Evolutionary conservation across 163 green algal species (phyloP), one percentile per base, ranked within the genome.

Genomic region (Scenedesmus sp.): DNA sequence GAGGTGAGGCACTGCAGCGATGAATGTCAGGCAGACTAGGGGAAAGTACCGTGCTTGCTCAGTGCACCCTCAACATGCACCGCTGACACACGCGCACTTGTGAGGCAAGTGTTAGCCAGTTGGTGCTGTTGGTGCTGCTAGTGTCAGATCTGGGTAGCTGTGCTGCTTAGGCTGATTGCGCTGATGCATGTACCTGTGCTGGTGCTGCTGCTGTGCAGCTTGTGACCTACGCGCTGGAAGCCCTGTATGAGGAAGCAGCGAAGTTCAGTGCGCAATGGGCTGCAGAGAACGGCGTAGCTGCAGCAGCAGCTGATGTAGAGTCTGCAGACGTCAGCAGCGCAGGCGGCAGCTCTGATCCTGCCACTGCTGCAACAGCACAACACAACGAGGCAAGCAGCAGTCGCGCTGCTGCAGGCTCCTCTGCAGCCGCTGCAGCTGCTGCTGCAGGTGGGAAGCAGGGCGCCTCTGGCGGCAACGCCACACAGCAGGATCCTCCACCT

Each of bases 211-310:
- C 55, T 87, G 56, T 67, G 18, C 20, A 86, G 46, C 23, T 86
- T 0, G 26, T 88, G 2, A 88, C 84, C 0, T 26, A 64, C 26
- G 84, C 84, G 5, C 8, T 88, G 23, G 23, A 26, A 57, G 84
- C 84, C 34, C 26, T 88, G 59, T 88, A 88, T 60, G 59, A 88
- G 15, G 84, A 88, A 34, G 84, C 84, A 57, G 84, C 56, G 16
- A 64, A 64, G 20, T 88, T 79, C 13, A 16, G 9, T 8, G 20
- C 12, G 4, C 15, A 67, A 1, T 88, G 59, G 59, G 59, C 84
- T 18, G 52, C 23, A 16, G 23, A 88, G 59, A 64, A 79, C 13
- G 84, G 57, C 60, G 59, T 79, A 3, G 67, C 5, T 46, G 16
- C 86, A 12, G 83, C 56, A 77, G 57, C 82, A 74, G 56, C 59